Conservation (phyloP, 2,329 filamentous ascomycete species). For the Aspergillus sp. region DNA sequence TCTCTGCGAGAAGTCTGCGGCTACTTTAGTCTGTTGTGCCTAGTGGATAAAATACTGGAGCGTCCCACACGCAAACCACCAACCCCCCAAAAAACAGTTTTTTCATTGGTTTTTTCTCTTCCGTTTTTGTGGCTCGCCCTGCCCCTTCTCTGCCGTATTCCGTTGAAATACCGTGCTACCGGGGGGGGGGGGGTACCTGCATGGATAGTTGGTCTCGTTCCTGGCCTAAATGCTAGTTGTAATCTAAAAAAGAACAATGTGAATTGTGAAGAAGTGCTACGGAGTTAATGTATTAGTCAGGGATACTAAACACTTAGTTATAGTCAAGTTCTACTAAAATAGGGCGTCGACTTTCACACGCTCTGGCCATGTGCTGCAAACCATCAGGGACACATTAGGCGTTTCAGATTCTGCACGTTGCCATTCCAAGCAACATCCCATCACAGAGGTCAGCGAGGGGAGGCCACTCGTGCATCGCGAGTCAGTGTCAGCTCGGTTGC, state of each 20-base stretch:
- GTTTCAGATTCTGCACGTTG: constrained; percentile 11
- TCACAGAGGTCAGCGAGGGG: not conserved
- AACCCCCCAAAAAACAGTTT: not conserved
- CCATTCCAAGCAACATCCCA: constrained; percentile 5
- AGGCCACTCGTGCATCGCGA: constrained; percentile 2
- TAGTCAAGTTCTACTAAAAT: not conserved
- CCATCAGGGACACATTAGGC: constrained; percentile 1
- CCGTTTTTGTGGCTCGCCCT: not conserved
- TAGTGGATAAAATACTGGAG: not conserved
- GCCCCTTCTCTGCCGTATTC: too few relatives aligned
- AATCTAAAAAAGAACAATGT: not conserved
- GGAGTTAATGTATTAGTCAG: not conserved
- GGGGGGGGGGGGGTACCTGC: constrained; percentile 6
- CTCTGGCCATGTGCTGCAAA: constrained; percentile 3
- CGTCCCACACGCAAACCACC: not conserved
- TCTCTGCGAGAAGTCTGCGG: not conserved
- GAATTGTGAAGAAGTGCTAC: not conserved
- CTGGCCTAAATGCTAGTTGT: not conserved
- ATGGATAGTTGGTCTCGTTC: not conserved
- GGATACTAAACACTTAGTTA: not conserved
- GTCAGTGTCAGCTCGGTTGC: not conserved
- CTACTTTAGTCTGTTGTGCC: not conserved
- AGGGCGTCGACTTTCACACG: not conserved
- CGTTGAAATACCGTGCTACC: not conserved
- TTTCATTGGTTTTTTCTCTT: not conserved